A percentile compares a stretch with the other conserved stretches of the same genome.
phyloP scores from a whole-genome alignment of 164 flowering plant genomes.

The Aristolochia contorta region DNA sequence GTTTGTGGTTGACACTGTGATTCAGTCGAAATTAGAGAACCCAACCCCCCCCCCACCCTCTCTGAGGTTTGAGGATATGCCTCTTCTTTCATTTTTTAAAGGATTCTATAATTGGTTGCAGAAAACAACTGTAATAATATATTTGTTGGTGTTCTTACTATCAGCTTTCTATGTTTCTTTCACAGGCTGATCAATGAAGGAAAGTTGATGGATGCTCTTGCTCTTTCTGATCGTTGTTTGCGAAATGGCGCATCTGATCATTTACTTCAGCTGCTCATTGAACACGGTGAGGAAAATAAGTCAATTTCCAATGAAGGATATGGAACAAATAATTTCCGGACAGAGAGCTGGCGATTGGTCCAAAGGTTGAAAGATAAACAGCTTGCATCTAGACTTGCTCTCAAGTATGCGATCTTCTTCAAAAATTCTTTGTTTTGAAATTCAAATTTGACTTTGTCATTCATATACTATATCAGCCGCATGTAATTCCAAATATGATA shows the following conservation, averaged over 20 bases:
- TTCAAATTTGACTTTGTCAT: no score
- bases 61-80: no score
- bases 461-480: no score
- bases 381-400: slow-evolving; percentile 78
- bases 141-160: background rate
- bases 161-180: background rate
- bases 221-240: slow-evolving; percentile 94
- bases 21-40: no score
- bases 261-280: slow-evolving; percentile 75
- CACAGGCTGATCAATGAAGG: slow-evolving; percentile 81
- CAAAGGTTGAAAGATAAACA: slow-evolving; percentile 85
- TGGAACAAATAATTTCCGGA: slow-evolving; percentile 43
- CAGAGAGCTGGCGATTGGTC: slow-evolving; percentile 93
- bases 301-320: slow-evolving; percentile 35
- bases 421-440: background rate
- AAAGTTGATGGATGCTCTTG: slow-evolving; percentile 91
- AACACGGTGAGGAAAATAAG: slow-evolving; percentile 54
- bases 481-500: no score
- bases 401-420: slow-evolving; percentile 46
- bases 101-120: no score
- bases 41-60: no score
- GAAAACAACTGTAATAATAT: no score
- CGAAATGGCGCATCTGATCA: slow-evolving; percentile 94
- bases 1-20: no score
- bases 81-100: no score